Base-by-base conservation (phyloP, 495 filamentous ascomycete genomes). In the Cercophora sp. region DNA sequence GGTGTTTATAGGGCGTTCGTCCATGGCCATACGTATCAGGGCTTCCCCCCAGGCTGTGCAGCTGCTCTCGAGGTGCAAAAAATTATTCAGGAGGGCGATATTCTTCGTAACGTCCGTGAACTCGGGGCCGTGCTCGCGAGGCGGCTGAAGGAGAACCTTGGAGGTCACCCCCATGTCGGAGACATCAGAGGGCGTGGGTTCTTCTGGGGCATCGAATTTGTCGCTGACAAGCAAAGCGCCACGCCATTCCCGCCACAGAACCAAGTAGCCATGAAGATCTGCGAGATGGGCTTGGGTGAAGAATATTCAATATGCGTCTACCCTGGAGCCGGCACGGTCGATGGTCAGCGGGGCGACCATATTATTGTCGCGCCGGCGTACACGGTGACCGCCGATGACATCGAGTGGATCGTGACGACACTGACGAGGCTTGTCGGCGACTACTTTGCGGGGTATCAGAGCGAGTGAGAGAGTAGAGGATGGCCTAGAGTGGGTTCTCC, bases 341-440 rank as follows among this genome's bases (percentile, higher is more conserved):
- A 89, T 60, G 86, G 87, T 0, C 62, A 76, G 24, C 66, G 58
- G 2, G 89, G 88, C 1, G 91, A 96, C 59, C 85, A 91, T 70
- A 67, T 91, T 11, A 70, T 94, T 26, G 57, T 96, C 48, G 79
- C 85, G 18, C 90, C 91, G 3, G 77, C 89, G 1, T 94, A 85
- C 66, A 91, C 79, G 51, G 72, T 86, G 37, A 80, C 78, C 0
- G 65, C 63, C 26, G 76, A 79, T 9, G 85, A 87, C 25, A 75
- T 89, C 47, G 79, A 84, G 54, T 69, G 67, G 41, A 83, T 88
- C 11, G 64, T 62, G 5, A 43, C 55, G 8, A 66, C 61, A 0
- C 75, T 82, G 26, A 62, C 74, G 18, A 66, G 59, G 4, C 67
- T 78, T 4, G 67, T 71, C 8, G 41, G 43, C 9, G 66, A 70